These are phyloP conservation scores for Pythium folliculosum DNA, from an alignment of 352 stramenopile genomes.

Conservation along the genomic window DNA sequence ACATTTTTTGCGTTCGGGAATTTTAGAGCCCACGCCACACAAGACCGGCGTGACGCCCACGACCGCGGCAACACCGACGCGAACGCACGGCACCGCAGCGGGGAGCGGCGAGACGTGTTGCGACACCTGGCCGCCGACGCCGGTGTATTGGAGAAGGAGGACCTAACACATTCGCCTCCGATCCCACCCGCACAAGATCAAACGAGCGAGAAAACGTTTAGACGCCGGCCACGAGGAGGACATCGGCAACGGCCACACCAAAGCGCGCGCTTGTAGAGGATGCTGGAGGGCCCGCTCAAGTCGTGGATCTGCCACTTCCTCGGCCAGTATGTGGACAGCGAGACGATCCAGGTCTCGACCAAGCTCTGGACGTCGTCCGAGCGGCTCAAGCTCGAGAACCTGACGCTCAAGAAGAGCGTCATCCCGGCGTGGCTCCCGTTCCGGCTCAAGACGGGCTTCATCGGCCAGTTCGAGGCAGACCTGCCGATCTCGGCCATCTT, in stretches of 20 bases:
- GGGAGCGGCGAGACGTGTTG: not conserved
- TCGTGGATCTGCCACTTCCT: slow-evolving; percentile 87
- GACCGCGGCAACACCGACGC: too few relatives aligned
- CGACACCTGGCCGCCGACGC: slow-evolving; percentile 1
- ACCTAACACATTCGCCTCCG: not conserved
- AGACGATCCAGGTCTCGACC: slow-evolving; percentile 82
- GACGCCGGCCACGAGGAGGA: too few relatives aligned
- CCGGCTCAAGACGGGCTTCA: slow-evolving; percentile 84
- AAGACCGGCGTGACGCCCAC: too few relatives aligned
- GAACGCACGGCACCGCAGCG: not conserved
- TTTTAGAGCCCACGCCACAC: not conserved
- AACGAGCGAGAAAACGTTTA: too few relatives aligned
- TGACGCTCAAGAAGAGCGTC: slow-evolving; percentile 83
- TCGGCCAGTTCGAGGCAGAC: slow-evolving; percentile 84
- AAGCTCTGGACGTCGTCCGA: slow-evolving; percentile 89
- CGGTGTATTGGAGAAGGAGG: not conserved
- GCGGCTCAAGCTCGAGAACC: slow-evolving; percentile 84
- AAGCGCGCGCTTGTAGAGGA: slow-evolving; percentile 27
- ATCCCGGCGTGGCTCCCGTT: slow-evolving; percentile 85
- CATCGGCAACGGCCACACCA: not conserved
- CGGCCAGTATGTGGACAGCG: slow-evolving; percentile 86
- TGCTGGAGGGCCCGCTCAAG: slow-evolving; percentile 89
- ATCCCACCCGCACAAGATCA: not conserved
- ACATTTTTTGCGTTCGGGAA: not conserved
- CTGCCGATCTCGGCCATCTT: slow-evolving; percentile 88